Conservation (phyloP, 2,329 filamentous ascomycete species). For the Botrytis medusae region DNA sequence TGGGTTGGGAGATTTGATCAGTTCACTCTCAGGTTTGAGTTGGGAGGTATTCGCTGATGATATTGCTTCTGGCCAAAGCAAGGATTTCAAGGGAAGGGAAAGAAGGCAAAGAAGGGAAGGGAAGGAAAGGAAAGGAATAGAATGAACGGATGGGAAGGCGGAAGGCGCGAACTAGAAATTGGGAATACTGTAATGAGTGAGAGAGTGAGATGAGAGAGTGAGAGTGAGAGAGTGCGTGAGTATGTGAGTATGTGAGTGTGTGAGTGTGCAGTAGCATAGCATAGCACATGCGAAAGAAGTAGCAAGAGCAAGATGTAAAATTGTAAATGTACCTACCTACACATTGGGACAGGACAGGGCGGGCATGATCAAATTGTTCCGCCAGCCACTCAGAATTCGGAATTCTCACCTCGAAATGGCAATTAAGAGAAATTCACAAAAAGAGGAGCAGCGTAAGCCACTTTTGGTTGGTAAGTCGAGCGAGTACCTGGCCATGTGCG, state of each 20-base stretch:
- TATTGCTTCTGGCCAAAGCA: slow-evolving; percentile 3
- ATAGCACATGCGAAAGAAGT: neutral
- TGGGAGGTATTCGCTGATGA: neutral
- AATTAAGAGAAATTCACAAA: neutral
- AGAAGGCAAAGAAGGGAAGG: neutral
- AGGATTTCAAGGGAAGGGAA: neutral
- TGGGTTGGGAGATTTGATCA: neutral
- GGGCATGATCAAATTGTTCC: neutral
- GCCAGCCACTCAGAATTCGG: neutral
- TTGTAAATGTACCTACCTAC: neutral
- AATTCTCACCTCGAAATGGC: slow-evolving; percentile 3
- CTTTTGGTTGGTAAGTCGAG: neutral
- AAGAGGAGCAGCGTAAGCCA: neutral
- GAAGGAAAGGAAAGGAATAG: neutral
- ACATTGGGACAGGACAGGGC: neutral
- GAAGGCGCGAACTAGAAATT: neutral
- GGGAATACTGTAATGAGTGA: neutral
- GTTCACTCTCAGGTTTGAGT: neutral
- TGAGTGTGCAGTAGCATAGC: neutral
- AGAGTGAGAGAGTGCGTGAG: neutral
- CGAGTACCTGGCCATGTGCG: neutral
- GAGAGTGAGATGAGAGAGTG: neutral
- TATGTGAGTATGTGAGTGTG: neutral
- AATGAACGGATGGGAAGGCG: neutral
- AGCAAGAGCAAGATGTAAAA: neutral